Percentiles rank a stretch among this genome's conserved stretches.
These are phyloP conservation scores for Phaeosphaeriaceae sp. DNA, from an alignment of 2,329 filamentous ascomycete genomes.

Conservation along the genomic window DNA sequence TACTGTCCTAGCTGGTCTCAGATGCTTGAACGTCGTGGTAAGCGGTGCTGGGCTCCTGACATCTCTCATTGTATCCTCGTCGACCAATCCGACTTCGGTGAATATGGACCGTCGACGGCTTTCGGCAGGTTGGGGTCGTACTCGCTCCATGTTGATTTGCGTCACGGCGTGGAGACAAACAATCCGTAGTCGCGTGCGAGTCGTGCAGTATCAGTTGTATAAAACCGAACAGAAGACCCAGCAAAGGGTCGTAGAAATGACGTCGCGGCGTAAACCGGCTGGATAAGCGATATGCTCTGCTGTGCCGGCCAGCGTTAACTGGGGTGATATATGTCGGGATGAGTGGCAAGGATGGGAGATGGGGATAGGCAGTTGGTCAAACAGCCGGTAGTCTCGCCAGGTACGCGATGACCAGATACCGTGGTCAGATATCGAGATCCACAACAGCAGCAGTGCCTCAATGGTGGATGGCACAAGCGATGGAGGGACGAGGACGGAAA, in stretches of 20 bases:
- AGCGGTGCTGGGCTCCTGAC: constrained; percentile 40
- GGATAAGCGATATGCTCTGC: neutral
- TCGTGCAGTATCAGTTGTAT: constrained; percentile 6
- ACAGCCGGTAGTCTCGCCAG: constrained; percentile 5
- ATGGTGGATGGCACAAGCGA: neutral
- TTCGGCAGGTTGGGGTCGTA: constrained; percentile 31
- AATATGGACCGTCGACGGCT: constrained; percentile 44
- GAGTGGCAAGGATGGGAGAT: constrained; percentile 14
- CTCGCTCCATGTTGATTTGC: constrained; percentile 32
- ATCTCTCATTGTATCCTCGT: constrained; percentile 37
- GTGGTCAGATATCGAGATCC: neutral
- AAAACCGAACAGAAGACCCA: constrained; percentile 1
- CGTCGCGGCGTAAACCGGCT: constrained; percentile 19
- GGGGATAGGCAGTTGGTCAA: constrained; percentile 15
- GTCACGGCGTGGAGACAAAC: constrained; percentile 1
- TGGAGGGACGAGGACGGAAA: neutral
- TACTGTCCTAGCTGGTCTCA: constrained; percentile 36
- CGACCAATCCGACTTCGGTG: constrained; percentile 46
- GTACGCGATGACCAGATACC: neutral
- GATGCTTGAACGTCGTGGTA: constrained; percentile 25
- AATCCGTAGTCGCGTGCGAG: constrained; percentile 14
- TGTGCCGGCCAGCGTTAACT: constrained; percentile 5
- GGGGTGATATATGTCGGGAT: constrained; percentile 15
- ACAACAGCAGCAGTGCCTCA: constrained; percentile 1
- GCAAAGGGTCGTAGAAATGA: constrained; percentile 24